A percentile compares a stretch with the other conserved stretches of the same genome.
Evolutionary conservation across 1,284 basidiomycete genomes (phyloP).

Genomic region (Trametes sp.): DNA sequence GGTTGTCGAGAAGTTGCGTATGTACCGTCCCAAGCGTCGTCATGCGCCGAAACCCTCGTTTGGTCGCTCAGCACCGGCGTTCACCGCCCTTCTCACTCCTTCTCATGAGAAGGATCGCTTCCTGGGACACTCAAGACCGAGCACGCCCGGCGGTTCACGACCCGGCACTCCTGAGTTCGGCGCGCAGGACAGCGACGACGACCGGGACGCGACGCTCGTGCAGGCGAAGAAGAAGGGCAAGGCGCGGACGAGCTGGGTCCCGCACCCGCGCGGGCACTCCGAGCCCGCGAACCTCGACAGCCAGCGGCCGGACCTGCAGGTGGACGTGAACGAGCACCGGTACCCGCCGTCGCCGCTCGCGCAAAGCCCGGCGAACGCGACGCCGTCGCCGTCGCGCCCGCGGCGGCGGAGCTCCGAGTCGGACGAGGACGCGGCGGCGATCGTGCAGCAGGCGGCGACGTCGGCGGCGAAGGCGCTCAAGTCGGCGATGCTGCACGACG

Average conservation of each 20-base stretch:
- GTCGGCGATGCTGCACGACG: conserved; percentile 74
- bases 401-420: conserved; percentile 21
- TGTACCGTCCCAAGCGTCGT: conserved; percentile 68
- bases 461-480: conserved; percentile 72
- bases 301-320: conserved; percentile 22
- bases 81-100: conserved; percentile 37
- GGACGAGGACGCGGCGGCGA: conserved; percentile 37
- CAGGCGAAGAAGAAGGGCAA: conserved; percentile 36
- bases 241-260: conserved; percentile 24
- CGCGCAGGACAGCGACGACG: conserved; percentile 32
- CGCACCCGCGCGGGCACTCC: conserved; percentile 18
- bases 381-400: conserved; percentile 18
- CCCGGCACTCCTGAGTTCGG: conserved; percentile 34
- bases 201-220: conserved; percentile 35
- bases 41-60: conserved; percentile 38
- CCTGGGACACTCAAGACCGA: conserved; percentile 23
- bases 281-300: conserved; percentile 12
- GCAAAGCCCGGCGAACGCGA: conserved; percentile 30
- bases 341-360: conserved; percentile 29
- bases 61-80: conserved; percentile 36
- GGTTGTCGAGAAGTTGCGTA: conserved; percentile 74
- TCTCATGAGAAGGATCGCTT: conserved; percentile 43
- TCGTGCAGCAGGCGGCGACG: conserved; percentile 44
- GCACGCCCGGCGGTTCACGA: conserved; percentile 29
- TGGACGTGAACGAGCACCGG: conserved; percentile 25